phyloP scores from a whole-genome alignment of 2,329 filamentous ascomycete genomes.

The Xylariaceae sp. region DNA sequence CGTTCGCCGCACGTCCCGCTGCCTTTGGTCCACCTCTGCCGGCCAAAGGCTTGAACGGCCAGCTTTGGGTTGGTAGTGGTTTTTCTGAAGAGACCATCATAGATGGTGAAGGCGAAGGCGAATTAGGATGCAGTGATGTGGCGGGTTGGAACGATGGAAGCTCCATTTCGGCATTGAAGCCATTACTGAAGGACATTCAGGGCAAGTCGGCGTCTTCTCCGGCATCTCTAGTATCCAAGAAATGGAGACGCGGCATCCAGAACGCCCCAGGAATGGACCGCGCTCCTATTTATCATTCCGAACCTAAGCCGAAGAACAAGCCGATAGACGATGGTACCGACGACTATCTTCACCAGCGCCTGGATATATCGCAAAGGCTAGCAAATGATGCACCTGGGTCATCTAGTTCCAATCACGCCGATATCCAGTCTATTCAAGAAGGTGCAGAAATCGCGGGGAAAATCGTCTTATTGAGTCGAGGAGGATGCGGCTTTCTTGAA shows the following conservation, averaged over 20 bases:
- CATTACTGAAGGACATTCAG: conserved; percentile 34
- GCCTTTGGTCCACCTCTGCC: conserved; percentile 84
- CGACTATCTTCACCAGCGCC: conserved; percentile 65
- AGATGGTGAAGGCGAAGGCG: conserved; percentile 64
- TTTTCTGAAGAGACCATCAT: conserved; percentile 74
- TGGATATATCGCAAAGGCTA: conserved; percentile 31
- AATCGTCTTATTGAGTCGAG: conserved; percentile 83
- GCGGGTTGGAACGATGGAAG: conserved; percentile 73
- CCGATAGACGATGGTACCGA: conserved; percentile 70
- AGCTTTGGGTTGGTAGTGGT: conserved; percentile 88
- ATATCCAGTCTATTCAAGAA: conserved; percentile 89
- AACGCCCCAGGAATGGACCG: conserved; percentile 32
- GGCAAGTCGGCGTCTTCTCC: conserved; percentile 30
- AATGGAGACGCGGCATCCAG: conserved; percentile 34
- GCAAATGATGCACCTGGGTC: conserved; percentile 34
- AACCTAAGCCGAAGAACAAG: conserved; percentile 30
- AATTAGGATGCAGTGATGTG: conserved; percentile 92
- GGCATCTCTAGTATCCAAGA: conserved; percentile 31
- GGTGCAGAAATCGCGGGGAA: conserved; percentile 90
- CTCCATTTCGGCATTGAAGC: conserved; percentile 41
- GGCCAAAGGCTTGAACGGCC: conserved; percentile 71
- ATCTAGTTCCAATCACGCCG: conserved; percentile 58
- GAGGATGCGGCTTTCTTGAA: conserved; percentile 92
- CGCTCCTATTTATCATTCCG: conserved; percentile 22
- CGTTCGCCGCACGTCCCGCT: conserved; percentile 87